These are phyloP conservation scores for Clonostachys rosea DNA, from an alignment of 2,329 filamentous ascomycete species.

Conservation along the genomic window DNA sequence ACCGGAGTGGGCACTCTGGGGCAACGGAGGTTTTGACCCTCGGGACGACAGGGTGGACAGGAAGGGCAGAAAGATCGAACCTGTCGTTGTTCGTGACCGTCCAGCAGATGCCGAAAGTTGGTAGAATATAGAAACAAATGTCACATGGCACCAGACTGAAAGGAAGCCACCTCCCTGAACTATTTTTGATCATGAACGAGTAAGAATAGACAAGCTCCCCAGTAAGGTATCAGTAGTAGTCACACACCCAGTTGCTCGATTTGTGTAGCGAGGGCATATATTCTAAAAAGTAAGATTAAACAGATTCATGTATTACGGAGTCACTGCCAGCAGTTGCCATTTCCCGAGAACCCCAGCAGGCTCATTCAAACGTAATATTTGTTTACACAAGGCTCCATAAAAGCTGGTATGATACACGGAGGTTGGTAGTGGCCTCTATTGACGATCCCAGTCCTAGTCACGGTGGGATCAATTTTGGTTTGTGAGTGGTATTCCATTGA, in stretches of 20 bases:
- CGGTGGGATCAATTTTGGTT: too few species aligned
- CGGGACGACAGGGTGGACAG: slow-evolving; percentile 81
- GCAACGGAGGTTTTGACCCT: slow-evolving; percentile 90
- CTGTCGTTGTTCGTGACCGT: slow-evolving; percentile 21
- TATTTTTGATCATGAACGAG: too few species aligned
- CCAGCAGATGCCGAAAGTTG: slow-evolving; percentile 9
- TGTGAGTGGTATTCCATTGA: background rate
- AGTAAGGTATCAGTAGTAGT: too few species aligned
- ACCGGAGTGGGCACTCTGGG: slow-evolving; percentile 93
- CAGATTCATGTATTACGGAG: slow-evolving; percentile 5
- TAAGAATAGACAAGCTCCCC: too few species aligned
- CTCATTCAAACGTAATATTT: slow-evolving; percentile 24
- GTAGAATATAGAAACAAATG: background rate
- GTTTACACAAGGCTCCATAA: slow-evolving; percentile 34
- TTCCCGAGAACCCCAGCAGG: slow-evolving; percentile 19
- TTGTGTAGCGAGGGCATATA: slow-evolving; percentile 2
- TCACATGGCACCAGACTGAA: background rate
- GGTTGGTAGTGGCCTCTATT: slow-evolving; percentile 11
- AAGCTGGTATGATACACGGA: background rate
- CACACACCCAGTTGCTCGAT: too few species aligned
- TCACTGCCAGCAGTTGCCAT: slow-evolving; percentile 15
- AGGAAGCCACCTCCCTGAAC: too few species aligned
- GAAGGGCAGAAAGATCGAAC: slow-evolving; percentile 68
- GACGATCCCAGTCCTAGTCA: slow-evolving; percentile 16
- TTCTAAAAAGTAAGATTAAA: slow-evolving; percentile 4